Conservation (phyloP, 345 rosid genomes). For the Abelmoschus esculentus region DNA sequence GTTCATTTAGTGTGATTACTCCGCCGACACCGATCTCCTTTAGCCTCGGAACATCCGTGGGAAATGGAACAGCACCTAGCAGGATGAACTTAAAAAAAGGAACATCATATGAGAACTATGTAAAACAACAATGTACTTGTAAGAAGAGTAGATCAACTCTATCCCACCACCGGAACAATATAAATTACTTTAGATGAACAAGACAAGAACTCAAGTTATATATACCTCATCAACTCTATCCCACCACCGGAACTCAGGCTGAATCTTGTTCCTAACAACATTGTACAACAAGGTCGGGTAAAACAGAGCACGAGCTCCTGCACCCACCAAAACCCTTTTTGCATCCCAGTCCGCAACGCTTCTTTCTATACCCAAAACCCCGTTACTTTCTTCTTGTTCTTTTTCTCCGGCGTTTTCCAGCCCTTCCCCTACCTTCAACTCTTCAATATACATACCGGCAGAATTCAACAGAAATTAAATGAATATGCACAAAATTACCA, state of each 20-base stretch:
- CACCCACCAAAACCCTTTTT: slow-evolving; percentile 77
- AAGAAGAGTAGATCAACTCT: neutral
- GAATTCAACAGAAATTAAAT: neutral
- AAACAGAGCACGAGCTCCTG: slow-evolving; percentile 88
- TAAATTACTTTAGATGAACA: neutral
- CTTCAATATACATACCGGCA: slow-evolving; percentile 77
- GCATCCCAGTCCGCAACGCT: slow-evolving; percentile 30
- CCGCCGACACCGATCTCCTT: slow-evolving; percentile 68
- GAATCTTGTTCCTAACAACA: slow-evolving; percentile 83
- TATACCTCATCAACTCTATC: slow-evolving; percentile 81
- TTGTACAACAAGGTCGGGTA: slow-evolving; percentile 87
- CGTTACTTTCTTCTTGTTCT: slow-evolving; percentile 18
- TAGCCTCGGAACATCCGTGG: slow-evolving; percentile 59
- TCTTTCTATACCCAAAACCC: slow-evolving; percentile 18
- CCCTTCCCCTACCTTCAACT: slow-evolving; percentile 40
- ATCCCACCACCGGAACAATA: neutral
- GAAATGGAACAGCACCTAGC: slow-evolving; percentile 82
- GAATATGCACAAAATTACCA: slow-evolving; percentile 5
- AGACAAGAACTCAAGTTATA: neutral
- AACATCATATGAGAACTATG: slow-evolving; percentile 7
- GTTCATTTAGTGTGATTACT: slow-evolving; percentile 69
- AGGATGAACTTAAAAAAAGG: slow-evolving; percentile 42
- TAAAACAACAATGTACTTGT: neutral
- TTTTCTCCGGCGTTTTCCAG: slow-evolving; percentile 24
- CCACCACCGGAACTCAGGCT: slow-evolving; percentile 97